phyloP scores from a whole-genome alignment of 768 basidiomycete genomes.

The Tulasnella sp. region DNA sequence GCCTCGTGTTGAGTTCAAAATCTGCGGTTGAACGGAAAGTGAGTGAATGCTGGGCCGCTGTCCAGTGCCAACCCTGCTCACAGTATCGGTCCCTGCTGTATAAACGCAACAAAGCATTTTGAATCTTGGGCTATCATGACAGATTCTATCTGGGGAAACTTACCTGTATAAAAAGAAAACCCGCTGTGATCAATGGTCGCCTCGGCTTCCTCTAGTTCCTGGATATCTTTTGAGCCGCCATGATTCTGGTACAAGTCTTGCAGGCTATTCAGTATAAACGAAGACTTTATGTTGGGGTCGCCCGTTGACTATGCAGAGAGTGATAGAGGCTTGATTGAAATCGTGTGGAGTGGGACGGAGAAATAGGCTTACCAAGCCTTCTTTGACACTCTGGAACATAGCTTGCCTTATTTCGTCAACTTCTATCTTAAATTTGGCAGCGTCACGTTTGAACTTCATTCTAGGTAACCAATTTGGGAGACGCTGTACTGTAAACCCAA shows the following conservation, averaged over 20 bases:
- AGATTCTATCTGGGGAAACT: background rate
- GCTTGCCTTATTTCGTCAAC: background rate
- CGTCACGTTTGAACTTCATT: background rate
- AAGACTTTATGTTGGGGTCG: background rate
- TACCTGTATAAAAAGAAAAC: background rate
- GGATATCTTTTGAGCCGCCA: background rate
- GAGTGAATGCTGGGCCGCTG: too few relatives aligned
- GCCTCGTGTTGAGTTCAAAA: constrained; percentile 19
- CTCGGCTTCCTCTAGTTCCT: background rate
- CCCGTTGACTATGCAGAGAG: background rate
- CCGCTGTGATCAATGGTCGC: background rate
- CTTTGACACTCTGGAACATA: background rate
- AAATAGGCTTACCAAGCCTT: background rate
- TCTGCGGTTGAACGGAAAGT: background rate
- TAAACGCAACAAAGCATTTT: background rate
- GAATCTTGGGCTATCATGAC: too few relatives aligned
- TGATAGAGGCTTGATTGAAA: background rate
- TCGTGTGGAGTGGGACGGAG: background rate
- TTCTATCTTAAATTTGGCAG: background rate
- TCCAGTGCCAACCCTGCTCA: too few relatives aligned
- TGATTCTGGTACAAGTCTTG: background rate
- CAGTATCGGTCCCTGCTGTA: background rate
- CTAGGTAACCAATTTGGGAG: constrained; percentile 1
- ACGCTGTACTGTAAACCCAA: background rate
- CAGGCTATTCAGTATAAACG: background rate